phyloP scores from a whole-genome alignment of 2,329 filamentous ascomycete species.

The Blastomyces silverae region DNA sequence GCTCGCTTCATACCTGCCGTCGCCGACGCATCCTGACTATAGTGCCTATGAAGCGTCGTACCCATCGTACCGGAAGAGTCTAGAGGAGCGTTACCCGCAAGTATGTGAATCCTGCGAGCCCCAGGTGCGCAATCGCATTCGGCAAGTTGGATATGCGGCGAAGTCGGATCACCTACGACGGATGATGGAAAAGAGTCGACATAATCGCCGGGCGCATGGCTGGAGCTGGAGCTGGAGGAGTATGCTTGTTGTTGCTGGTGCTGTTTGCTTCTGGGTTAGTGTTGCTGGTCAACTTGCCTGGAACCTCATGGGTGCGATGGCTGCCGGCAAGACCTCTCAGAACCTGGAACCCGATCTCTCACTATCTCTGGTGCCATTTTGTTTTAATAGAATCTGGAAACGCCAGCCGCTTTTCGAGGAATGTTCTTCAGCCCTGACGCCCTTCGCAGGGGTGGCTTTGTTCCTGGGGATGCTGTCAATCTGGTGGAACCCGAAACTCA shows the following conservation, averaged over 20 bases:
- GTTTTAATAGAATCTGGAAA: slow-evolving; percentile 22
- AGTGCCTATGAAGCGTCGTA: slow-evolving; percentile 60
- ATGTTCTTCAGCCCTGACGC: slow-evolving; percentile 30
- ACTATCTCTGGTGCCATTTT: slow-evolving; percentile 23
- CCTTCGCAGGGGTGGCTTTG: slow-evolving; percentile 36
- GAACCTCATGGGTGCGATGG: slow-evolving; percentile 35
- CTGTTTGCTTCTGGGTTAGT: slow-evolving; percentile 40
- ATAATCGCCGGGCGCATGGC: slow-evolving; percentile 29
- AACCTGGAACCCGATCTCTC: slow-evolving; percentile 17
- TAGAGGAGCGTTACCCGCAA: slow-evolving; percentile 82
- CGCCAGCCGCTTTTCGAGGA: slow-evolving; percentile 24
- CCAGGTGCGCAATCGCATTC: slow-evolving; percentile 62
- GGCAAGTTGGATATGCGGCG: slow-evolving; percentile 68
- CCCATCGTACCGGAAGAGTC: slow-evolving; percentile 60
- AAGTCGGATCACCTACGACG: slow-evolving; percentile 73
- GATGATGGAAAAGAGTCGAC: slow-evolving; percentile 59
- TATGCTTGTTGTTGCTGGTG: slow-evolving; percentile 39
- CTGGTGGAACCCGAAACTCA: slow-evolving; percentile 47
- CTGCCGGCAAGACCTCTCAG: slow-evolving; percentile 20
- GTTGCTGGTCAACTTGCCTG: slow-evolving; percentile 40
- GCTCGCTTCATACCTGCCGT: slow-evolving; percentile 71
- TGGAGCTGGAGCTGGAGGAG: slow-evolving; percentile 42
- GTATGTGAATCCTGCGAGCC: slow-evolving; percentile 77
- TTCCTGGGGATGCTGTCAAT: slow-evolving; percentile 40
- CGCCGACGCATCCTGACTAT: slow-evolving; percentile 60